Conservation (phyloP, 768 basidiomycete genomes). For the Leccinum sublutescens region DNA sequence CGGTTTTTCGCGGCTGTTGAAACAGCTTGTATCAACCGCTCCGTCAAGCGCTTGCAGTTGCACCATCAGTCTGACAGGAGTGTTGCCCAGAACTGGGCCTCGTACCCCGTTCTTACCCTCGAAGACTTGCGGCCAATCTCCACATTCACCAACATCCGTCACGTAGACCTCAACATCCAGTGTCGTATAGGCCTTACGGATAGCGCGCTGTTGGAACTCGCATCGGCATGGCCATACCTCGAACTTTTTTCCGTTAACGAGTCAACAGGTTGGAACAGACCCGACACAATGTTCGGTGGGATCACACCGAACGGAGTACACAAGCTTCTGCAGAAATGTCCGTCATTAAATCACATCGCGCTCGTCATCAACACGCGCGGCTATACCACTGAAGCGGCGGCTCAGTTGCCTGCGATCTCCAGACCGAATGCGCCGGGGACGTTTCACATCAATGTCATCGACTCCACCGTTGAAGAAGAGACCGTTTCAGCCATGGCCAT, state of each 20-base stretch:
- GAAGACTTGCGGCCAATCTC: neutral
- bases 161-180: neutral
- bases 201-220: neutral
- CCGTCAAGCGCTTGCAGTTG: neutral
- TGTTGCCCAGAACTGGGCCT: neutral
- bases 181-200: neutral
- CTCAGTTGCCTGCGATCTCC: neutral
- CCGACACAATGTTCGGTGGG: neutral
- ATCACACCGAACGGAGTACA: neutral
- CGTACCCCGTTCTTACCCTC: neutral
- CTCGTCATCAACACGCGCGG: neutral
- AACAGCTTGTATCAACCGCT: neutral
- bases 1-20: neutral
- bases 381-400: neutral
- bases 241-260: neutral
- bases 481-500: neutral
- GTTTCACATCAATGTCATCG: neutral
- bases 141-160: neutral
- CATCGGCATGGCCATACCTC: neutral
- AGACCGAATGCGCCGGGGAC: neutral
- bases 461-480: neutral
- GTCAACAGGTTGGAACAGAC: neutral
- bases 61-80: neutral
- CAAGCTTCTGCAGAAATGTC: neutral
- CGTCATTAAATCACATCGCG: neutral